A percentile compares a stretch with the other conserved stretches of the same genome.
phyloP scores from a whole-genome alignment of 1,139 yeast genomes.

The Saccharomyces pastorianus region DNA sequence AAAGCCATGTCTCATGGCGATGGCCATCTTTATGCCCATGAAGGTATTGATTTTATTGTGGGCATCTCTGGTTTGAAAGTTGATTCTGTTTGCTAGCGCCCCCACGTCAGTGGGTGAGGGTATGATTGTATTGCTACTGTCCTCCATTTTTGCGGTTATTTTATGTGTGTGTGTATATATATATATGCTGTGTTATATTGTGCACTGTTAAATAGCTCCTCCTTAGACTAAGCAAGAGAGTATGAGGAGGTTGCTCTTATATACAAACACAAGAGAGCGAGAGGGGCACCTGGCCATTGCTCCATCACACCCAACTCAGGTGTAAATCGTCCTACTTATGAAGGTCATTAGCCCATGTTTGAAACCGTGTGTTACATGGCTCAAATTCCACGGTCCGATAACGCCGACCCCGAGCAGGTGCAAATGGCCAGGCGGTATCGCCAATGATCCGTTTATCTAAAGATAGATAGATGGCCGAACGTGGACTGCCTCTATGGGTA shows the following conservation, averaged over 20 bases:
- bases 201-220: neutral
- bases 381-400: neutral
- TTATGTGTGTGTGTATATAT: neutral
- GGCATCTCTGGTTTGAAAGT: constrained; percentile 51
- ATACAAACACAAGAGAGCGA: neutral
- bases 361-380: neutral
- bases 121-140: constrained; percentile 31
- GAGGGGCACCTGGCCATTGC: neutral
- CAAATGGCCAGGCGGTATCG: neutral
- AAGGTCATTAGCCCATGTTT: neutral
- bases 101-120: constrained; percentile 71
- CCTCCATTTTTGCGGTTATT: neutral
- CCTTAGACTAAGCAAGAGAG: neutral
- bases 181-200: neutral
- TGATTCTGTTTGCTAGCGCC: constrained; percentile 76
- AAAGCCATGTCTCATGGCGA: constrained; percentile 67
- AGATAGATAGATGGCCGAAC: neutral
- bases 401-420: constrained; percentile 1
- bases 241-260: neutral
- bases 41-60: constrained; percentile 66
- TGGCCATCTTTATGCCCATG: constrained; percentile 61
- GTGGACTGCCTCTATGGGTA: neutral
- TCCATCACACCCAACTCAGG: neutral
- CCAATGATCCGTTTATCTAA: neutral
- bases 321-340: neutral